These are phyloP conservation scores for Litsea cubeba DNA, from an alignment of 164 flowering plant genomes.

Conservation along the genomic window DNA sequence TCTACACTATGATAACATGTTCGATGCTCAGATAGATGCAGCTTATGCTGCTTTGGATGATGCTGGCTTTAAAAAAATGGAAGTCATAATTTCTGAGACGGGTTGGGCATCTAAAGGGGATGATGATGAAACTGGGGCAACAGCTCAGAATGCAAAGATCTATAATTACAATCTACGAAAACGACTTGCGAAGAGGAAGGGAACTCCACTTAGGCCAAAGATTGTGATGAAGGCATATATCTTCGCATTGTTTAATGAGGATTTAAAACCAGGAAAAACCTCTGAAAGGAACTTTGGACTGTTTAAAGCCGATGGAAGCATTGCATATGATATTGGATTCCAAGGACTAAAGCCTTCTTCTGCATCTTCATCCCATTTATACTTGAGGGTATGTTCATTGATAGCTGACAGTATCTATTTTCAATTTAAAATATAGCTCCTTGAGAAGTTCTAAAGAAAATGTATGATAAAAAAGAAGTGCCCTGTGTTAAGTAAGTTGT, in stretches of 20 bases:
- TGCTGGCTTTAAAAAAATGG: conserved; percentile 55
- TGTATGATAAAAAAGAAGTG: background rate
- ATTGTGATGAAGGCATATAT: conserved; percentile 51
- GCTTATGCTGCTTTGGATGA: conserved; percentile 73
- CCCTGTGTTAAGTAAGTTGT: no score
- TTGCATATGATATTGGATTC: conserved; percentile 75
- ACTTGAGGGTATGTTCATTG: conserved; percentile 33
- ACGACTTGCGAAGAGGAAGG: conserved; percentile 51
- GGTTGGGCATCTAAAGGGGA: conserved; percentile 91
- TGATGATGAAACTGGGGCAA: conserved; percentile 58
- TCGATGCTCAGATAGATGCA: conserved; percentile 71
- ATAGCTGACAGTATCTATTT: background rate
- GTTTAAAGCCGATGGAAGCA: conserved; percentile 85
- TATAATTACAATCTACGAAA: conserved; percentile 60
- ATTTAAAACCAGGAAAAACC: conserved; percentile 66
- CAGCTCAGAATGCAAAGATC: conserved; percentile 50
- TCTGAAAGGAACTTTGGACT: conserved; percentile 91
- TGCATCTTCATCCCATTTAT: conserved; percentile 26
- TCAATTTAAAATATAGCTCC: background rate
- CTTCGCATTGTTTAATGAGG: conserved; percentile 79
- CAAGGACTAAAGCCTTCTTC: conserved; percentile 54
- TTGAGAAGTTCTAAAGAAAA: background rate
- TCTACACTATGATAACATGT: conserved; percentile 85
- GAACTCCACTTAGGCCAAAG: conserved; percentile 74
- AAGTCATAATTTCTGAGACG: conserved; percentile 78